Evolutionary conservation across 306 rosid genomes (phyloP).

Genomic region (Prunus davidiana): DNA sequence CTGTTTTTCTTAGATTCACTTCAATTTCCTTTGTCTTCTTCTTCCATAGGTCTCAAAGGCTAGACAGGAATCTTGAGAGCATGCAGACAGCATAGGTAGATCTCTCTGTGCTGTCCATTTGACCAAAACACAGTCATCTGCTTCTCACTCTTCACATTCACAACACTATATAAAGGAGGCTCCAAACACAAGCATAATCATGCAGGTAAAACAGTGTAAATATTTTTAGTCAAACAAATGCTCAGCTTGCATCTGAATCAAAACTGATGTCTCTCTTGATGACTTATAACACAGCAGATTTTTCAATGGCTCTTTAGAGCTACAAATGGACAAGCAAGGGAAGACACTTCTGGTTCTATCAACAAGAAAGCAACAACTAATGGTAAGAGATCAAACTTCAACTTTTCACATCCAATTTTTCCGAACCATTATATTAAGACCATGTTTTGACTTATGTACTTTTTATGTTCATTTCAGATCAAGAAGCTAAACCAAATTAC

Average conservation of each 20-base stretch:
- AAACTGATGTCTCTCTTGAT: conserved; percentile 14
- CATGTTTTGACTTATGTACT: not conserved
- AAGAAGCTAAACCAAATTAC: conserved; percentile 35
- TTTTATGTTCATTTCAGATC: conserved; percentile 31
- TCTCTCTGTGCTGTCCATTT: conserved; percentile 49
- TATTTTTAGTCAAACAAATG: not conserved
- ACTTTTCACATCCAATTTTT: not conserved
- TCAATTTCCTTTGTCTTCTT: conserved; percentile 62
- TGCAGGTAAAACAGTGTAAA: conserved; percentile 32
- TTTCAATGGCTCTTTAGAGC: conserved; percentile 54
- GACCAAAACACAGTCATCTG: conserved; percentile 37
- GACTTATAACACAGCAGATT: conserved; percentile 38
- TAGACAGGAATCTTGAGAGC: conserved; percentile 68
- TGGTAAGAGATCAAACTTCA: conserved; percentile 40
- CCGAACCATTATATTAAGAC: not conserved
- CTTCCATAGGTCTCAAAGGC: conserved; percentile 35
- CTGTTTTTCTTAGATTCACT: conserved; percentile 63
- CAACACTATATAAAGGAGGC: conserved; percentile 21
- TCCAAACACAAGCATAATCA: conserved; percentile 11
- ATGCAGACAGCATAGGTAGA: conserved; percentile 60
- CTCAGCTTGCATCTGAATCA: not conserved
- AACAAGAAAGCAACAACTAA: conserved; percentile 27
- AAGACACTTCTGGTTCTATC: conserved; percentile 31
- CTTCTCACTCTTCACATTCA: conserved; percentile 17
- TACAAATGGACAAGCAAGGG: conserved; percentile 37